phyloP scores from a whole-genome alignment of 345 rosid species.

The Gossypium bickii region DNA sequence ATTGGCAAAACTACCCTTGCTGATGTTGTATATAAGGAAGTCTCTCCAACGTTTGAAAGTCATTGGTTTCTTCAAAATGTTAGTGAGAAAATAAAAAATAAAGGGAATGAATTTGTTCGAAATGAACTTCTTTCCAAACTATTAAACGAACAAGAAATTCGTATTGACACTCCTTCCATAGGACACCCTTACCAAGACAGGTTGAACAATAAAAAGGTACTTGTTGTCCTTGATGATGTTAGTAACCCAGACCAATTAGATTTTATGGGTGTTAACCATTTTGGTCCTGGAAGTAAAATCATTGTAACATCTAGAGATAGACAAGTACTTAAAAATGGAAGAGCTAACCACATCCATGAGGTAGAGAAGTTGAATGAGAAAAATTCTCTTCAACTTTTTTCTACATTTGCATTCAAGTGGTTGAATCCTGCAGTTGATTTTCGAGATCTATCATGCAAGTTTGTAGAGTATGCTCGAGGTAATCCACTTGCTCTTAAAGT shows the following conservation, averaged over 20 bases:
- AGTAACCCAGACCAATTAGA: neutral
- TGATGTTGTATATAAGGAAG: neutral
- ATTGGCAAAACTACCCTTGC: neutral
- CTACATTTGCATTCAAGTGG: neutral
- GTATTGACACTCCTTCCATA: neutral
- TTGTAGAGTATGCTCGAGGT: neutral
- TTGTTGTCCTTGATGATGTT: neutral
- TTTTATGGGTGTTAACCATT: neutral
- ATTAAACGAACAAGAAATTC: neutral
- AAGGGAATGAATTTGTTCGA: neutral
- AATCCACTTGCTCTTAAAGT: neutral
- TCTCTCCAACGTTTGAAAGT: neutral
- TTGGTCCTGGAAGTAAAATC: neutral
- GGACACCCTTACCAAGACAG: neutral
- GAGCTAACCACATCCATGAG: neutral
- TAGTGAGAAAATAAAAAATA: neutral
- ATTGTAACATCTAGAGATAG: neutral
- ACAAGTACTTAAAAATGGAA: neutral
- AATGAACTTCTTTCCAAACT: neutral
- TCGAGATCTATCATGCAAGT: neutral
- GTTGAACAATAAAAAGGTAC: neutral
- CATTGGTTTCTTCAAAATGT: neutral
- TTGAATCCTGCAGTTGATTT: slow-evolving; percentile 1
- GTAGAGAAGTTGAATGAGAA: neutral
- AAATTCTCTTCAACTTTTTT: neutral